A percentile compares a stretch with the other conserved stretches of the same genome.
phyloP scores from a whole-genome alignment of 202 grass and related monocot genomes.

The Sporobolus alterniflorus region DNA sequence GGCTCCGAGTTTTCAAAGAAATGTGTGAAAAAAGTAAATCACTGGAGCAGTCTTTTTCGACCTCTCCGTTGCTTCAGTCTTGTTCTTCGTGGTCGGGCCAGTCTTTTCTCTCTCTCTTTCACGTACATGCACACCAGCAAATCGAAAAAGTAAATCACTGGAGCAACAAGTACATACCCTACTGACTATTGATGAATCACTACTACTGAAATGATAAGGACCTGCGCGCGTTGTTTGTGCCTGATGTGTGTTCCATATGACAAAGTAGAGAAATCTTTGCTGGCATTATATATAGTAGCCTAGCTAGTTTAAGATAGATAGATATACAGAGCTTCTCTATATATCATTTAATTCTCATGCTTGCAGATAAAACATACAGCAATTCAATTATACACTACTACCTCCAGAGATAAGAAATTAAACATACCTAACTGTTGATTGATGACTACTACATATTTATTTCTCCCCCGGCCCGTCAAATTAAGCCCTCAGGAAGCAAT shows the following conservation, averaged over 20 bases:
- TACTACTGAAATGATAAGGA: background rate
- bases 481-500: background rate
- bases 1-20: background rate
- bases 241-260: background rate
- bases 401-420: background rate
- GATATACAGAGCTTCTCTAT: background rate
- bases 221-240: background rate
- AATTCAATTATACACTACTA: background rate
- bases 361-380: background rate
- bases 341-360: background rate
- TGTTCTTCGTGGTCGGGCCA: background rate
- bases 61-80: background rate
- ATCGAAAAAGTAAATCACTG: too few relatives aligned
- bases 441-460: background rate
- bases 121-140: too few relatives aligned
- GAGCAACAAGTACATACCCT: too few relatives aligned
- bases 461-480: background rate
- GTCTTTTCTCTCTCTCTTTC: background rate
- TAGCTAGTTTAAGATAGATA: background rate
- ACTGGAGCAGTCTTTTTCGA: too few relatives aligned
- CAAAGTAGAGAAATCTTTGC: background rate
- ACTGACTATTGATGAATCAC: background rate
- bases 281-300: background rate
- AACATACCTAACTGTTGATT: background rate
- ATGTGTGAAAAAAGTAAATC: background rate